Evolutionary conservation across 768 basidiomycete species (phyloP).

Genomic region (Podaxis sp.): DNA sequence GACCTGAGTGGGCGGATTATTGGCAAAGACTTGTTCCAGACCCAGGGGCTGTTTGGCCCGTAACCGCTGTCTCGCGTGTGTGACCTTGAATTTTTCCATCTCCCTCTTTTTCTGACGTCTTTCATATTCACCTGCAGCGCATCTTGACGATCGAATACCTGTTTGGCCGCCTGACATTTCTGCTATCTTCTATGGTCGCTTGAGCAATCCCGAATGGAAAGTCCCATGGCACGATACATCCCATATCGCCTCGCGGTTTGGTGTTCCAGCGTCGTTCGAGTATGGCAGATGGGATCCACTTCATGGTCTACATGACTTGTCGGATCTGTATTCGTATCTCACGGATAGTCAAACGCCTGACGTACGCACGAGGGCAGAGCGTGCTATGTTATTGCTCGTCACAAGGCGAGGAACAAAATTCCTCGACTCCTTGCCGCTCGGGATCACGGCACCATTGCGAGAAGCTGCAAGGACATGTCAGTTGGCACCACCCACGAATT

Average conservation of each 20-base stretch:
- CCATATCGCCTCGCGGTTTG: conserved; percentile 45
- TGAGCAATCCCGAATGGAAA: conserved; percentile 70
- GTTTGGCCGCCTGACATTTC: conserved; percentile 79
- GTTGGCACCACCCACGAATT: conserved; percentile 68
- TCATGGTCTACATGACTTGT: conserved; percentile 49
- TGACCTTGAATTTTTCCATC: neutral
- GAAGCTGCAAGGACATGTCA: conserved; percentile 89
- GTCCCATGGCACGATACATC: conserved; percentile 50
- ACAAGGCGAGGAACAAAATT: conserved; percentile 44
- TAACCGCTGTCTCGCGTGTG: conserved; percentile 8
- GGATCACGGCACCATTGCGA: conserved; percentile 72
- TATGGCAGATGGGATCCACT: conserved; percentile 66
- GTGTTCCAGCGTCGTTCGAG: conserved; percentile 52
- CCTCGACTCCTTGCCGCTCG: conserved; percentile 59
- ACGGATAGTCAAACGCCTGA: conserved; percentile 51
- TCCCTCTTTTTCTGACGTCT: conserved; percentile 37
- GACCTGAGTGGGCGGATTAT: conserved; percentile 90
- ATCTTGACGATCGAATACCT: conserved; percentile 69
- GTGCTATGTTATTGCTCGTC: conserved; percentile 57
- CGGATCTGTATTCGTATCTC: conserved; percentile 54
- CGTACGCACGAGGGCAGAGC: conserved; percentile 64
- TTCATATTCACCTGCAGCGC: conserved; percentile 38
- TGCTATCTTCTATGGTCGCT: conserved; percentile 56
- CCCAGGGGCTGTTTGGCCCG: conserved; percentile 57
- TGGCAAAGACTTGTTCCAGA: conserved; percentile 83